A percentile compares a stretch with the other conserved stretches of the same genome.
These are phyloP conservation scores for Boletus rufocinnamomeus DNA, from an alignment of 768 basidiomycete species.

Conservation along the genomic window DNA sequence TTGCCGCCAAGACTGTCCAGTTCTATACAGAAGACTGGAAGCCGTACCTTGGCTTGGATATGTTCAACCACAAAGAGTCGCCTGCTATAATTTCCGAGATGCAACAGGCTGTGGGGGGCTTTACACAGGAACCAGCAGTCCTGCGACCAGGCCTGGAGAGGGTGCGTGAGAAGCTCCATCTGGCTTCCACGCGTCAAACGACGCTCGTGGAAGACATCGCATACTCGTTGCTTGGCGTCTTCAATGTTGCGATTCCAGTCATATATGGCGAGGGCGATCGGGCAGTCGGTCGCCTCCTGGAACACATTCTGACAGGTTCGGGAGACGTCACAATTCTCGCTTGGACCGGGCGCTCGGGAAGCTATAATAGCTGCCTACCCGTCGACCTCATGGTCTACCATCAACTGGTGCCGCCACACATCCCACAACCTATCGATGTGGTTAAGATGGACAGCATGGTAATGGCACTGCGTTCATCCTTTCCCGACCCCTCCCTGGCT, in stretches of 20 bases:
- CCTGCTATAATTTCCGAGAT: slow-evolving; percentile 10
- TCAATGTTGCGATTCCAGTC: slow-evolving; percentile 1
- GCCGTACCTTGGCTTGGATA: slow-evolving; percentile 5
- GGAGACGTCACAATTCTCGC: slow-evolving; percentile 5
- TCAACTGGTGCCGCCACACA: neutral
- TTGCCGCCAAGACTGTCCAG: slow-evolving; percentile 10
- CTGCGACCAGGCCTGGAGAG: slow-evolving; percentile 1
- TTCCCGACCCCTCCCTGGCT: neutral
- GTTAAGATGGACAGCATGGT: neutral
- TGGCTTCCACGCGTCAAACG: slow-evolving; percentile 7
- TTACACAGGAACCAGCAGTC: neutral
- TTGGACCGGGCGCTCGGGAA: slow-evolving; percentile 3
- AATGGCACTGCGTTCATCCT: neutral
- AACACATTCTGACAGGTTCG: slow-evolving; percentile 6
- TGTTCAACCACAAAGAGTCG: slow-evolving; percentile 14
- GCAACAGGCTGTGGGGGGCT: neutral
- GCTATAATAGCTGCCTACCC: slow-evolving; percentile 8
- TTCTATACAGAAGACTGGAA: slow-evolving; percentile 23
- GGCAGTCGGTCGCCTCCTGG: slow-evolving; percentile 10
- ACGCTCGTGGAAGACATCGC: slow-evolving; percentile 8
- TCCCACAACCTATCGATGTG: neutral
- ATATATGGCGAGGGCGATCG: slow-evolving; percentile 14
- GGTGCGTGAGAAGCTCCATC: slow-evolving; percentile 14
- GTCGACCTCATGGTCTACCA: slow-evolving; percentile 4
- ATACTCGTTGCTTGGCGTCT: slow-evolving; percentile 14